A percentile compares a stretch with the other conserved stretches of the same genome.
Conservation (phyloP, 2,329 filamentous ascomycete species). For the Endocalyx cinctus region DNA sequence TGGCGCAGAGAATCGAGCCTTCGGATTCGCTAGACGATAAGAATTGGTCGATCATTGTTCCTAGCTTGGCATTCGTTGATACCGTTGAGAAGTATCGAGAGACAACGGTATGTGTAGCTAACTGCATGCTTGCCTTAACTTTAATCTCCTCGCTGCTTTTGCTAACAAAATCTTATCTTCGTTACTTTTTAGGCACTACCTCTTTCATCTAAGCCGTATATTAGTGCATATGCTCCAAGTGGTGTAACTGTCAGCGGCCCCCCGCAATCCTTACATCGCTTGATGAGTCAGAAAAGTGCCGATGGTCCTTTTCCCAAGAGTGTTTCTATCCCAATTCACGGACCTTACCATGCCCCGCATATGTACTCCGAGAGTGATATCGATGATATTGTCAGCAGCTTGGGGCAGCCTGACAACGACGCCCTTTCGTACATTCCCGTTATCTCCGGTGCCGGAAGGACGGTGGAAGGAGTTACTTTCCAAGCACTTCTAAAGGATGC, state of each 20-base stretch:
- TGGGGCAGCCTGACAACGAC: not conserved
- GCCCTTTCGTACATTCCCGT: conserved; percentile 6
- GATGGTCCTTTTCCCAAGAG: no score
- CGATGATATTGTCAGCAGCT: conserved; percentile 6
- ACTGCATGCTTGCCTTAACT: no score
- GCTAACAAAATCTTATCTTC: not conserved
- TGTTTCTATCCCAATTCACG: conserved; percentile 41
- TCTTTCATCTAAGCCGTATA: conserved; percentile 2
- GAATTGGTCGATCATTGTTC: conserved; percentile 18
- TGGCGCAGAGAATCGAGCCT: conserved; percentile 8
- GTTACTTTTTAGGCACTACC: not conserved
- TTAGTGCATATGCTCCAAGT: conserved; percentile 3
- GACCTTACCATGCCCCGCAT: conserved; percentile 25
- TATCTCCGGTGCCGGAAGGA: conserved; percentile 9
- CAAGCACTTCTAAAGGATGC: conserved; percentile 10
- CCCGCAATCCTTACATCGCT: not conserved
- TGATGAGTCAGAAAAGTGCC: no score
- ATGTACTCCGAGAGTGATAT: conserved; percentile 20
- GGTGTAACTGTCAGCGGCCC: conserved; percentile 8
- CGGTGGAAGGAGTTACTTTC: conserved; percentile 6
- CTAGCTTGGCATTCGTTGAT: conserved; percentile 12
- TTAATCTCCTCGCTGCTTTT: not conserved
- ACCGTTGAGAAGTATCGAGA: conserved; percentile 10
- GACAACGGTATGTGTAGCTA: conserved; percentile 5
- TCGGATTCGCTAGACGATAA: conserved; percentile 4